Evolutionary conservation across 805 yeast genomes (phyloP).

Genomic region (Spathaspora sp.): DNA sequence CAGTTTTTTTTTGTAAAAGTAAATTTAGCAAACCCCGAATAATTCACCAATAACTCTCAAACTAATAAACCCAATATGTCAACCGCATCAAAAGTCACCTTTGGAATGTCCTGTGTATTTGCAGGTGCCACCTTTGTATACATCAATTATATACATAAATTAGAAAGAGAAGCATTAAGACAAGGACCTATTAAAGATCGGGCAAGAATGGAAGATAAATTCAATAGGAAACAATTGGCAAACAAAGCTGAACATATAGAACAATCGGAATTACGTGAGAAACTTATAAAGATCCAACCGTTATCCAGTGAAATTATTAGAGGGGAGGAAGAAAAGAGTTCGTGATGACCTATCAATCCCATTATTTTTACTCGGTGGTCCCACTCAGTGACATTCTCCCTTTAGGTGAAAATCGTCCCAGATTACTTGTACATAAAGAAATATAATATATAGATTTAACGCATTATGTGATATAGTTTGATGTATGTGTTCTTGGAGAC

Average conservation of each 20-base stretch:
- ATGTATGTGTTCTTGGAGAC: constrained; percentile 50
- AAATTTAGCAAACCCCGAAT: not conserved
- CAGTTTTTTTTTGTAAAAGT: not conserved
- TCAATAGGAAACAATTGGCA: constrained; percentile 40
- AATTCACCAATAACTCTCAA: not conserved
- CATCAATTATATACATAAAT: constrained; percentile 66
- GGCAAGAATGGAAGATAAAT: constrained; percentile 50
- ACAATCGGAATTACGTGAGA: constrained; percentile 56
- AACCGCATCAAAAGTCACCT: constrained; percentile 72
- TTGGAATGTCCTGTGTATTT: constrained; percentile 52
- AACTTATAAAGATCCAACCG: constrained; percentile 61
- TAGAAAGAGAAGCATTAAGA: constrained; percentile 68
- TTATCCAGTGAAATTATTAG: constrained; percentile 36
- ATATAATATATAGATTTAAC: not conserved
- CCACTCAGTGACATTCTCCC: not conserved
- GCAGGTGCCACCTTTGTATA: constrained; percentile 61
- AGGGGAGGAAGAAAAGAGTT: constrained; percentile 19
- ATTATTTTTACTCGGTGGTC: not conserved
- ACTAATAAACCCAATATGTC: constrained; percentile 49
- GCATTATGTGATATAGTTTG: not conserved
- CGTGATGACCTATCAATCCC: not conserved
- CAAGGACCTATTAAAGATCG: constrained; percentile 88
- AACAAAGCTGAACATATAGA: constrained; percentile 65
- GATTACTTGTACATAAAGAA: not conserved
- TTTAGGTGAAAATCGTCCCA: not conserved